Evolutionary conservation across 2,329 filamentous ascomycete species (phyloP), one percentile per base, ranked within the genome.

Genomic region (Westerdykella sp.): DNA sequence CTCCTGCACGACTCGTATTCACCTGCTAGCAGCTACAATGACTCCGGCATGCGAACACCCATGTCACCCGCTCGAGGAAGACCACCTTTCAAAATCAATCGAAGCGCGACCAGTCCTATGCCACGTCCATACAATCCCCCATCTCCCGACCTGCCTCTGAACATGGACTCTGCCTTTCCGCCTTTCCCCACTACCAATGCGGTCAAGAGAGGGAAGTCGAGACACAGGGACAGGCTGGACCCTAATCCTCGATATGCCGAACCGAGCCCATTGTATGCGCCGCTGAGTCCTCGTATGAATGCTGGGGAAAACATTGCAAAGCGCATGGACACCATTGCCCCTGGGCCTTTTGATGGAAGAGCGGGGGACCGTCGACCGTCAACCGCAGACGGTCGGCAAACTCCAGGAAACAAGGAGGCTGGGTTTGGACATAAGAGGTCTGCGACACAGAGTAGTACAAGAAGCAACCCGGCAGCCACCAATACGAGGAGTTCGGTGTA

Each of bases 251-350:
- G 50, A 32, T 66, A 68, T 41, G 57, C 58, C 15, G 55, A 61
- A 43, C 55, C 63, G 13, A 61, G 57, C 40, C 60, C 65, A 12
- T 49, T 61, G 3, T 74, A 73, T 55, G 73, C 73, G 16, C 70
- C 75, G 4, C 62, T 71, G 15, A 80, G 73, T 48, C 77, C 78
- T 21, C 63, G 62, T 28, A 59, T 57, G 1, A 64, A 65, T 50
- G 68, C 60, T 14, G 67, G 65, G 45, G 68, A 63, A 39, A 71
- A 64, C 41, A 38, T 87, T 22, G 56, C 84, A 53, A 74, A 78
- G 48, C 76, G 80, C 40, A 79, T 86, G 73, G 77, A 85, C 51
- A 75, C 70, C 7, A 83, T 86, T 56, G 74, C 79, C 1, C 79
- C 83, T 1, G 83, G 81, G 0, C 83, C 83, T 0, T 85, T 87